A percentile compares a stretch with the other conserved stretches of the same genome.
phyloP scores from a whole-genome alignment of 345 rosid genomes.

The Viola odorata region DNA sequence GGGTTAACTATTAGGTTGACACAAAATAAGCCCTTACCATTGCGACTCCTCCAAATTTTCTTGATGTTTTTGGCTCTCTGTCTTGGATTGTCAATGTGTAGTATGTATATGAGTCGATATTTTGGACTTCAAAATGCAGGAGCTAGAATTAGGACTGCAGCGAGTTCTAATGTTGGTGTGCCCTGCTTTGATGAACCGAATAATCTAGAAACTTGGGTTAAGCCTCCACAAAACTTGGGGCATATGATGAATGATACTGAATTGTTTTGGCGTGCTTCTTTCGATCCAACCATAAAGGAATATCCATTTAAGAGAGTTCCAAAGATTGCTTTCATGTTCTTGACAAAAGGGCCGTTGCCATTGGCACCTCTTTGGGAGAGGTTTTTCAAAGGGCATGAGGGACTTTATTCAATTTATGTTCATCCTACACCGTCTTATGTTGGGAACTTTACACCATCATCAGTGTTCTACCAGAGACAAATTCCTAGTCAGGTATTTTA shows the following conservation, averaged over 20 bases:
- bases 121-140: slow-evolving; percentile 19
- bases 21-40: slow-evolving; percentile 21
- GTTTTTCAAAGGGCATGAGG: slow-evolving; percentile 68
- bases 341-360: slow-evolving; percentile 82
- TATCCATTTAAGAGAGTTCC: slow-evolving; percentile 73
- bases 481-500: slow-evolving; percentile 85
- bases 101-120: slow-evolving; percentile 25
- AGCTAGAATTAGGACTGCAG: neutral
- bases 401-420: slow-evolving; percentile 61
- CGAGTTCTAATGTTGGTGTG: slow-evolving; percentile 13
- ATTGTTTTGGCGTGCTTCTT: slow-evolving; percentile 81
- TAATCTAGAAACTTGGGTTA: slow-evolving; percentile 18
- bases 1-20: slow-evolving; percentile 7
- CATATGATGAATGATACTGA: slow-evolving; percentile 47
- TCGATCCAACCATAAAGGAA: slow-evolving; percentile 42
- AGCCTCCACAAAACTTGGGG: slow-evolving; percentile 21
- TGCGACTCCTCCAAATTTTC: slow-evolving; percentile 26
- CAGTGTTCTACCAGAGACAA: slow-evolving; percentile 67
- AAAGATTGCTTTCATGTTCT: slow-evolving; percentile 92
- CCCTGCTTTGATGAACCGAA: slow-evolving; percentile 18
- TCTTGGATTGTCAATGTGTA: slow-evolving; percentile 25
- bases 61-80: slow-evolving; percentile 27
- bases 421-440: slow-evolving; percentile 64
- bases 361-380: slow-evolving; percentile 88
- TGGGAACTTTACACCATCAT: slow-evolving; percentile 40